phyloP scores from a whole-genome alignment of 352 stramenopile species.

The Phytophthora crassamura region DNA sequence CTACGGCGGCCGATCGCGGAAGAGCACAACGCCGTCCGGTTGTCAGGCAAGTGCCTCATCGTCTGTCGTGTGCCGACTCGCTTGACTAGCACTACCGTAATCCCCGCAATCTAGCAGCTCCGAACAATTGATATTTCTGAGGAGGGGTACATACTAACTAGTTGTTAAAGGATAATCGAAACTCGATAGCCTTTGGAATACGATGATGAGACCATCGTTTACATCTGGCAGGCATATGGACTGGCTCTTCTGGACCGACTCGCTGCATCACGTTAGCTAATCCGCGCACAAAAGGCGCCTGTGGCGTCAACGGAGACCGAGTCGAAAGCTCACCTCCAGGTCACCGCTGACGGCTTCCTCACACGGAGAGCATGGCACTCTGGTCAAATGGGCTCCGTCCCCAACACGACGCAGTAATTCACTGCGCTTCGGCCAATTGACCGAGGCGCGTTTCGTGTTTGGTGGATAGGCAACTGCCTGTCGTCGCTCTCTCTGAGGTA shows the following conservation, averaged over 20 bases:
- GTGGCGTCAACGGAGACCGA: constrained; percentile 20
- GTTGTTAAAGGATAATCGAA: too few species aligned
- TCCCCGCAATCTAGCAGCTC: too few species aligned
- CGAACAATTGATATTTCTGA: too few species aligned
- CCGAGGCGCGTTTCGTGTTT: neutral
- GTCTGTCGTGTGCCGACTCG: too few species aligned
- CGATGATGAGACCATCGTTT: too few species aligned
- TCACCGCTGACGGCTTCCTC: too few species aligned
- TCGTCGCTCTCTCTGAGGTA: constrained; percentile 20
- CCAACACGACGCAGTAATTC: too few species aligned
- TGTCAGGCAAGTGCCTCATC: constrained; percentile 26
- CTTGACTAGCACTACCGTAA: neutral
- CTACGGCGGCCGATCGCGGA: constrained; percentile 11
- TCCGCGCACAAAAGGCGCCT: constrained; percentile 19
- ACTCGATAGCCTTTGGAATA: too few species aligned
- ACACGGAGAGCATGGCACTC: too few species aligned
- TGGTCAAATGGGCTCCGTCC: too few species aligned
- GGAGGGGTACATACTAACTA: too few species aligned
- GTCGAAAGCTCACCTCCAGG: constrained; percentile 1
- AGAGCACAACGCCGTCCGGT: constrained; percentile 26
- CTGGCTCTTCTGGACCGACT: constrained; percentile 39
- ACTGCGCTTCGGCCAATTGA: too few species aligned
- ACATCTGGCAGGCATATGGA: constrained; percentile 6
- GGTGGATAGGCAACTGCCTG: constrained; percentile 23
- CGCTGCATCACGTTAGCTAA: constrained; percentile 19